Percentiles rank a stretch among this genome's conserved stretches.
phyloP scores from a whole-genome alignment of 2,329 filamentous ascomycete genomes.

The Alternaria incomplexa region DNA sequence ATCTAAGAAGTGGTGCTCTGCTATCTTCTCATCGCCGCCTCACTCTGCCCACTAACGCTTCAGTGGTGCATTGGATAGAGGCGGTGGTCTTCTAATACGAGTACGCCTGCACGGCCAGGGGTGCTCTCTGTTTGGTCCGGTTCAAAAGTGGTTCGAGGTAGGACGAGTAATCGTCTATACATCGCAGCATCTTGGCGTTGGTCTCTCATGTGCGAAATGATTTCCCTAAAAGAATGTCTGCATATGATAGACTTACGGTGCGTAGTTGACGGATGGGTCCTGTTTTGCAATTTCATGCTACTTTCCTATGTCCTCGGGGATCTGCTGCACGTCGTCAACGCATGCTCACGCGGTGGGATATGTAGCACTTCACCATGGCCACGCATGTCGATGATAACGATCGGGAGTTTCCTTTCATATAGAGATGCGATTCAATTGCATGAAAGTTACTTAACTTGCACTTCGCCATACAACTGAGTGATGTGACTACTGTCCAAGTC shows the following conservation, averaged over 20 bases:
- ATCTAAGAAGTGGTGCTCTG: constrained; percentile 44
- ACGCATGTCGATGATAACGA: constrained; percentile 46
- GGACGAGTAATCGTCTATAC: constrained; percentile 40
- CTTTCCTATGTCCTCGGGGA: constrained; percentile 41
- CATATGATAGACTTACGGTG: constrained; percentile 46
- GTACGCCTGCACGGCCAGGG: constrained; percentile 41
- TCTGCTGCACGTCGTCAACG: constrained; percentile 45
- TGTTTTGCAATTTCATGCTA: constrained; percentile 40
- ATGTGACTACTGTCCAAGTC: neutral
- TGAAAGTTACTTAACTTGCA: constrained; percentile 29
- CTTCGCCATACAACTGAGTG: neutral
- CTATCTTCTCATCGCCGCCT: constrained; percentile 34
- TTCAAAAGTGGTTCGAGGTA: constrained; percentile 46
- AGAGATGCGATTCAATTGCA: constrained; percentile 48
- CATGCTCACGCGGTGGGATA: constrained; percentile 41
- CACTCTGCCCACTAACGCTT: constrained; percentile 29
- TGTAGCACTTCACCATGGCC: constrained; percentile 35
- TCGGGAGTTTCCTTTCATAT: constrained; percentile 49
- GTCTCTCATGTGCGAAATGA: constrained; percentile 49
- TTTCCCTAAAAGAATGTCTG: constrained; percentile 46
- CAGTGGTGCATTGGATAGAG: constrained; percentile 34
- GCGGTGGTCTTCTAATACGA: constrained; percentile 41
- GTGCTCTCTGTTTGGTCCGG: constrained; percentile 33
- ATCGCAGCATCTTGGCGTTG: constrained; percentile 52
- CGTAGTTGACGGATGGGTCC: constrained; percentile 38